Percentiles rank a stretch among this genome's conserved stretches.
These are phyloP conservation scores for Nicotiana attenuata DNA, from an alignment of 257 asterid genomes.

Conservation along the genomic window DNA sequence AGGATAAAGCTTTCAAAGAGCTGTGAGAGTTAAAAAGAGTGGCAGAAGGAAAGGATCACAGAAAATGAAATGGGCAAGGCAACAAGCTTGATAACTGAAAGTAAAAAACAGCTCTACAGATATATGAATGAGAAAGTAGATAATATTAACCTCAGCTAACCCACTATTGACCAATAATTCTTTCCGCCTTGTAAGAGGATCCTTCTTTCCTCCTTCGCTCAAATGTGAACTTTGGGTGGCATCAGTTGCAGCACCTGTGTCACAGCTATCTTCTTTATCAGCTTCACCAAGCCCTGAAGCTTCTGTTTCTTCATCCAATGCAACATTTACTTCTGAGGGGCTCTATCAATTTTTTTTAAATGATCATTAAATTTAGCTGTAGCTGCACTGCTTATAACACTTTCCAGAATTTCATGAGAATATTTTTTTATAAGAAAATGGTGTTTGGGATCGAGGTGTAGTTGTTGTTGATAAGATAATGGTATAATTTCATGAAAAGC, in stretches of 20 bases:
- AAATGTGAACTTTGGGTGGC: constrained; percentile 17
- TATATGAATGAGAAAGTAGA: not conserved
- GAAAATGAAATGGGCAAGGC: constrained; percentile 1
- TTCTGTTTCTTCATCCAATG: constrained; percentile 3
- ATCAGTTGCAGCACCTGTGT: constrained; percentile 16
- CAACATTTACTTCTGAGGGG: constrained; percentile 18
- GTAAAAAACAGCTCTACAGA: not conserved
- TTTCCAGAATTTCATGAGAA: not conserved
- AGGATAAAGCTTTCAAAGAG: not conserved
- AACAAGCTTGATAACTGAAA: not conserved
- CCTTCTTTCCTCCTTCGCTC: constrained; percentile 77
- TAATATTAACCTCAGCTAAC: constrained; percentile 72
- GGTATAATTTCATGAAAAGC: not conserved
- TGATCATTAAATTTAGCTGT: not conserved
- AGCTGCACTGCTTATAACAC: not conserved
- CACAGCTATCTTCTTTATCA: constrained; percentile 28
- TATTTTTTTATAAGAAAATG: not conserved
- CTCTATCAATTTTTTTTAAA: constrained; percentile 20
- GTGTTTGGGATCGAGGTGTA: too few species aligned
- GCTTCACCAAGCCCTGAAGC: constrained; percentile 29
- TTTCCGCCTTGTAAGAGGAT: constrained; percentile 66
- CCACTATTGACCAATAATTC: constrained; percentile 81
- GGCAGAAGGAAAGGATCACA: not conserved
- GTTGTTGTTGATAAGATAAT: not conserved
- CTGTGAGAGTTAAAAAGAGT: too few species aligned